Conservation (phyloP, 2,329 filamentous ascomycete genomes). For the Lachnellula willkommii region DNA sequence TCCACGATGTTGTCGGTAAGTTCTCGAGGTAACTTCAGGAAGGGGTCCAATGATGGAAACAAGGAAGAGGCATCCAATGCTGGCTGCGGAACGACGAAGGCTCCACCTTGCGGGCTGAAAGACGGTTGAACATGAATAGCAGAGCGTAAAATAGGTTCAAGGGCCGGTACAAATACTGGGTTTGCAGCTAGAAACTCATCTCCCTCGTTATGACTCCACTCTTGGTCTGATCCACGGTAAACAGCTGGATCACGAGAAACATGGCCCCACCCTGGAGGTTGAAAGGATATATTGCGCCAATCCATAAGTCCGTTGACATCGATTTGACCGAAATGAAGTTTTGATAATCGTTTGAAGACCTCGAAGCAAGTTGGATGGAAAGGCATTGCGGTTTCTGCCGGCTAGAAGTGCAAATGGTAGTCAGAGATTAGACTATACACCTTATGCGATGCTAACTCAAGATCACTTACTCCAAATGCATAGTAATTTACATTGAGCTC, state of each 20-base stretch:
- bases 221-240: not conserved
- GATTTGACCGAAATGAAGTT: not conserved
- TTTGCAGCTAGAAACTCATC: conserved; percentile 21
- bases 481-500: not conserved
- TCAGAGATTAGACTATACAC: not conserved
- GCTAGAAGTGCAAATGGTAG: not conserved
- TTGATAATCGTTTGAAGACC: conserved; percentile 6
- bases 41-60: conserved; percentile 8
- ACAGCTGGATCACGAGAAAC: not conserved
- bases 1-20: conserved; percentile 15
- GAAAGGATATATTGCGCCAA: not conserved
- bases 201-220: conserved; percentile 5
- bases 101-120: not conserved
- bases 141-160: conserved; percentile 9
- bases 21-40: conserved; percentile 18
- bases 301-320: conserved; percentile 9
- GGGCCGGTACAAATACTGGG: conserved; percentile 19
- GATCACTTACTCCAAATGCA: not conserved
- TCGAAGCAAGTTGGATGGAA: conserved; percentile 16
- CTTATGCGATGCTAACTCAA: not conserved
- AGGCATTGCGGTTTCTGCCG: conserved; percentile 8
- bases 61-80: not conserved
- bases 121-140: not conserved
- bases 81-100: not conserved
- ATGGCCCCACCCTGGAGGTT: not conserved